These are phyloP conservation scores for Solanum chiquidenum DNA, from an alignment of 257 asterid genomes.

Conservation along the genomic window DNA sequence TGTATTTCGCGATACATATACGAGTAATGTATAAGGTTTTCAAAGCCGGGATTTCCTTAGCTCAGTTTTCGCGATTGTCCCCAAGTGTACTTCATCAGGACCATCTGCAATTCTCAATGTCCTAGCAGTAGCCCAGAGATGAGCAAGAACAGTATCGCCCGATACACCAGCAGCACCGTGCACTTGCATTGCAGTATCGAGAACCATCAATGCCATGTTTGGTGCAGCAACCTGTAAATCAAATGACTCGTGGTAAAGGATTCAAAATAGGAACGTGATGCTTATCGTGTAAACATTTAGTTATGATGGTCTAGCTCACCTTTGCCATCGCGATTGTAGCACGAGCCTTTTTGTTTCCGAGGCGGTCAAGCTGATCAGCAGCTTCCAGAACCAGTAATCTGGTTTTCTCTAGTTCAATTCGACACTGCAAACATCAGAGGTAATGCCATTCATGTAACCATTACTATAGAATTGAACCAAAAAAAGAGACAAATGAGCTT, in stretches of 20 bases:
- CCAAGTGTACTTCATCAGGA: neutral
- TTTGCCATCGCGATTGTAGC: slow-evolving; percentile 94
- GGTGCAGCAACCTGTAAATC: slow-evolving; percentile 75
- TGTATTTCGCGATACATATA: neutral
- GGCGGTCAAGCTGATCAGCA: slow-evolving; percentile 86
- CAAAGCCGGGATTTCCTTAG: neutral
- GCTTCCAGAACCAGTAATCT: slow-evolving; percentile 89
- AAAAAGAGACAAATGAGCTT: neutral
- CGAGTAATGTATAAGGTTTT: neutral
- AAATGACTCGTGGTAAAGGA: neutral
- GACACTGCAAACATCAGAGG: slow-evolving; percentile 39
- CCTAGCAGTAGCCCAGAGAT: slow-evolving; percentile 85
- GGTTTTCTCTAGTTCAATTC: slow-evolving; percentile 78
- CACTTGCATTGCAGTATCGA: slow-evolving; percentile 68
- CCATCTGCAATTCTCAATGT: slow-evolving; percentile 61
- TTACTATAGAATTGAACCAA: neutral
- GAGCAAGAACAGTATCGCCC: slow-evolving; percentile 73
- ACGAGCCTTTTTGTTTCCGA: slow-evolving; percentile 79
- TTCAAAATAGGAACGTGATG: neutral
- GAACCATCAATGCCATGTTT: slow-evolving; percentile 77
- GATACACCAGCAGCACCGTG: slow-evolving; percentile 96
- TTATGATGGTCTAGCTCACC: slow-evolving; percentile 15
- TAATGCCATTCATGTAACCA: neutral
- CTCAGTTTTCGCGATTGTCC: neutral
- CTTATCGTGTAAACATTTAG: neutral